phyloP scores from a whole-genome alignment of 2,329 filamentous ascomycete species.

The Fusarium decemcellulare region DNA sequence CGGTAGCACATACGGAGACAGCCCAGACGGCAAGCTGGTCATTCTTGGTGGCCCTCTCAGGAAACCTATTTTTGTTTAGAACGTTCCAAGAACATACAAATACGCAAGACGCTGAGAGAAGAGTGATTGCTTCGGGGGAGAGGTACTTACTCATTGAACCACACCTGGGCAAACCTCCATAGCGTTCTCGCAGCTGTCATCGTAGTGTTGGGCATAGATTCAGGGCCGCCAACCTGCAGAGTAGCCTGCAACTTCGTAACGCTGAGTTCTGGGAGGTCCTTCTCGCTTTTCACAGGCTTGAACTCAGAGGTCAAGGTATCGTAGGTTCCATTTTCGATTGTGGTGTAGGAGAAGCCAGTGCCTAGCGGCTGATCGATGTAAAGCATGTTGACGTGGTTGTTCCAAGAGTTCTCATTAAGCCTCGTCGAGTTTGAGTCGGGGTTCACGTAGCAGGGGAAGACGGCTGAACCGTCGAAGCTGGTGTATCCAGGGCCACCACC shows the following conservation, averaged over 20 bases:
- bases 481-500: constrained; percentile 74
- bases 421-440: constrained; percentile 65
- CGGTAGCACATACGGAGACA: constrained; percentile 56
- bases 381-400: constrained; percentile 62
- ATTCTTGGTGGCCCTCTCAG: constrained; percentile 64
- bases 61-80: constrained; percentile 56
- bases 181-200: constrained; percentile 65
- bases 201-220: constrained; percentile 59
- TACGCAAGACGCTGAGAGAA: no score
- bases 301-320: constrained; percentile 58
- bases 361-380: constrained; percentile 73
- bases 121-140: not conserved
- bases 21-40: constrained; percentile 73
- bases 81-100: not conserved
- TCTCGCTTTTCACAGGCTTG: not conserved
- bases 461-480: constrained; percentile 72
- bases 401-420: constrained; percentile 72
- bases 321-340: constrained; percentile 65
- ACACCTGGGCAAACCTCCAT: constrained; percentile 74
- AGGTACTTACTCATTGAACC: constrained; percentile 55
- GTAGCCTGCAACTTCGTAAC: constrained; percentile 25
- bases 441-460: constrained; percentile 64
- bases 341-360: constrained; percentile 70
- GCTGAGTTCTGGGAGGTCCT: constrained; percentile 15
- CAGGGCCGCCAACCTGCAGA: not conserved